phyloP scores from a whole-genome alignment of 1,139 yeast species.

The Pichia norvegensis region DNA sequence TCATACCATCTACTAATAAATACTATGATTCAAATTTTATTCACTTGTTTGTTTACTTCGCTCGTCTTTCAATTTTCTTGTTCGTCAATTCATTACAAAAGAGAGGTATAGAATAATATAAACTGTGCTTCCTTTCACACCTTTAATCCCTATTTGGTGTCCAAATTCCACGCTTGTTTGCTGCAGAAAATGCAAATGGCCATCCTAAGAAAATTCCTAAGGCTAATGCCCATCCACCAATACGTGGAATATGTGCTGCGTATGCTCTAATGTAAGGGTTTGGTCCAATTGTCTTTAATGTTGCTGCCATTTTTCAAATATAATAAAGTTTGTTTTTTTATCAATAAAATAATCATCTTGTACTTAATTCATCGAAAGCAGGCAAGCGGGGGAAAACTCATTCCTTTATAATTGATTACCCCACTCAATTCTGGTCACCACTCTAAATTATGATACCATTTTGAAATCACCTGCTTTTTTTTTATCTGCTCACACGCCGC shows the following conservation, averaged over 20 bases:
- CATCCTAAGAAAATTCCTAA: constrained; percentile 22
- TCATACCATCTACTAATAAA: too few species aligned
- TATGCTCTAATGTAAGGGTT: constrained; percentile 21
- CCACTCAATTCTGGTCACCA: too few species aligned
- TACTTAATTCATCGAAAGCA: too few species aligned
- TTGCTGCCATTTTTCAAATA: constrained; percentile 10
- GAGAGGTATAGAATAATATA: neutral
- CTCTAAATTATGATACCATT: neutral
- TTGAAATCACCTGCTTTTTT: neutral
- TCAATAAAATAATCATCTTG: too few species aligned
- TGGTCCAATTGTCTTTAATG: constrained; percentile 24
- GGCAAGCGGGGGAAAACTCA: too few species aligned
- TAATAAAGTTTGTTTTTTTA: neutral
- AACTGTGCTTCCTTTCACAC: too few species aligned
- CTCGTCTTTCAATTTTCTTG: too few species aligned
- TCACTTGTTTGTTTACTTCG: too few species aligned
- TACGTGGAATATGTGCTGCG: constrained; percentile 20
- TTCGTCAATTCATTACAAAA: too few species aligned
- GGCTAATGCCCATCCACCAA: constrained; percentile 22
- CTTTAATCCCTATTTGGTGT: constrained; percentile 2
- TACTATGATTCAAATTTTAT: too few species aligned
- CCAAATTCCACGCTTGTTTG: constrained; percentile 22
- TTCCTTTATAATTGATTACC: too few species aligned
- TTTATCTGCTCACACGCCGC: neutral
- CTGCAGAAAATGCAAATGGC: constrained; percentile 19